Base-by-base conservation (phyloP, 257 asterid genomes). In the Jacaranda copaia region DNA sequence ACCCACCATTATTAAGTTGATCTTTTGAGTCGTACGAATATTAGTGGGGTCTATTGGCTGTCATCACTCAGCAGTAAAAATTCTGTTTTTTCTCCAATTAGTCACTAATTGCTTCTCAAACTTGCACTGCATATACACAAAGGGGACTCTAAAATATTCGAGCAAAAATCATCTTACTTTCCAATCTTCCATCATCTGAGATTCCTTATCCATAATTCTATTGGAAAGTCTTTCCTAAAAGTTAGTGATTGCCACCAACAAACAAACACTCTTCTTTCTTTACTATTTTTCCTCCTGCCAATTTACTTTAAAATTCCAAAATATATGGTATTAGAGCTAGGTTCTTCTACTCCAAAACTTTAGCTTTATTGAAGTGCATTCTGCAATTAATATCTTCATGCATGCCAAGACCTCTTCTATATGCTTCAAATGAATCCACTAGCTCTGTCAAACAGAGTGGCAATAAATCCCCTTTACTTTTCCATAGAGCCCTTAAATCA, bases 401-500 rank as follows among this genome's bases (percentile, higher is more conserved):
- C 51, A 48, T 45, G 56, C 19, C 14, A 9, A 48, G 53, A 0
- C 32, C 18, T 43, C 39, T 32, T 61, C 40, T 48, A 49, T 11
- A 19, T 61, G 78, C 51, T 46, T 61, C 35, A 46, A 25, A 51
- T 16, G 72, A 63, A 63, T 11, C 64, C 18, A 3, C 56, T 62
- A 36, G 51, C 56, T 53, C 46, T 55, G 65, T 75, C n/a, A 42
- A 72, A 65, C 15, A 52, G 46, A 64, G 66, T 64, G 42, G 40
- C 58, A 39, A 38, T 40, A 40, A 20, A 53, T n/a, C 58, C 49
- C 57, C 64, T 55, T 38, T 8, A 19, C 32, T 4, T 10, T 38
- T 18, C 64, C 25, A 19, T 56, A 56, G 5, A 6, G n/a, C 68
- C 53, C 45, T 14, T 18, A 43, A 14, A 56, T 56, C 32, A 53